Percentiles rank a stretch among this genome's conserved stretches.
Conservation (phyloP, 116 monocot species). For the Dioscorea cayenensis region DNA sequence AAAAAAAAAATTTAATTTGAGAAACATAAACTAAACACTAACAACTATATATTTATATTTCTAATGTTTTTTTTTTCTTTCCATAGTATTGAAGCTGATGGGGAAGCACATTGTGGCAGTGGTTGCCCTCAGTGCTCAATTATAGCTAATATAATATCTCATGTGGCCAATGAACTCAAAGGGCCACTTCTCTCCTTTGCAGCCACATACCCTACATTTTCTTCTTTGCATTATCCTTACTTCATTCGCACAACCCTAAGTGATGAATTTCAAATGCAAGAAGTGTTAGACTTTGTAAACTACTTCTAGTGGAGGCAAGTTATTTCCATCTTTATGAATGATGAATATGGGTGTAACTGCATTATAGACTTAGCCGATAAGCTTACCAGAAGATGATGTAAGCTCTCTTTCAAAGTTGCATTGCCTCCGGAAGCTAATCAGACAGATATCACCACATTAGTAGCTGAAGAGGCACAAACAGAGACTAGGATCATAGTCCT, state of each 20-base stretch:
- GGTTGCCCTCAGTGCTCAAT: conserved; percentile 85
- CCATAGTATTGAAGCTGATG: conserved; percentile 74
- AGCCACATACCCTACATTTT: conserved; percentile 72
- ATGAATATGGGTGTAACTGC: conserved; percentile 79
- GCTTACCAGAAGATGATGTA: conserved; percentile 36
- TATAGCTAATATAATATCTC: conserved; percentile 74
- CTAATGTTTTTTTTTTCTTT: background rate
- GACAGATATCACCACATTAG: conserved; percentile 31
- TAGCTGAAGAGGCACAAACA: conserved; percentile 54
- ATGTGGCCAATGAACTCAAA: conserved; percentile 61
- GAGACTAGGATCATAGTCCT: conserved; percentile 77
- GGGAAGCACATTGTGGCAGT: conserved; percentile 70
- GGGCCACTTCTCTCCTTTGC: conserved; percentile 80
- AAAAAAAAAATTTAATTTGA: too few relatives aligned
- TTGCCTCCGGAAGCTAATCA: conserved; percentile 33
- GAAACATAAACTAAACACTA: too few relatives aligned
- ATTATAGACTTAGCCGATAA: conserved; percentile 47
- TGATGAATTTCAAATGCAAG: conserved; percentile 86
- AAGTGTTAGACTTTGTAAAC: conserved; percentile 45
- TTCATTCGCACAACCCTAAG: conserved; percentile 63
- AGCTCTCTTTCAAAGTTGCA: conserved; percentile 72
- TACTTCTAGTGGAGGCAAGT: conserved; percentile 81
- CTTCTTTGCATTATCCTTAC: conserved; percentile 67
- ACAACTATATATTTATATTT: background rate
- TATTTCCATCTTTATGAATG: conserved; percentile 65